A percentile compares a stretch with the other conserved stretches of the same genome.
phyloP scores from a whole-genome alignment of 768 basidiomycete species.

The Psilocybe cyanescens region DNA sequence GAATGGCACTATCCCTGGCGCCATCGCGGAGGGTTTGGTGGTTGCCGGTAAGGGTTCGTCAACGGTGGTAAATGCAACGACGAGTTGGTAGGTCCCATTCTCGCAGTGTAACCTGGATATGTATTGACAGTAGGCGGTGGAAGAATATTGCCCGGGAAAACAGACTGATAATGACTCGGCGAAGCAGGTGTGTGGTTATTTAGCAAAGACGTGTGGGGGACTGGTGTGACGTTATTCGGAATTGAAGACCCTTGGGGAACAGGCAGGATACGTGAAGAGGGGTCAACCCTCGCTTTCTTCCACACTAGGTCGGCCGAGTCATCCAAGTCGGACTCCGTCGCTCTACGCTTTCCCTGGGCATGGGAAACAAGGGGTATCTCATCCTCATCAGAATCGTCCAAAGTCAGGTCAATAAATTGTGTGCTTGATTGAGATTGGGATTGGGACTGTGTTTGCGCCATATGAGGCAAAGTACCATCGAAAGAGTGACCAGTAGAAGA shows the following conservation, averaged over 20 bases:
- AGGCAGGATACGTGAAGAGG: conserved; percentile 19
- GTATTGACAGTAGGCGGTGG: conserved; percentile 14
- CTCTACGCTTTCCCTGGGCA: conserved; percentile 60
- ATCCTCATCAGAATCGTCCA: conserved; percentile 71
- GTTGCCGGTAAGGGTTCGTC: conserved; percentile 1
- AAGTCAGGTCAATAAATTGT: conserved; percentile 86
- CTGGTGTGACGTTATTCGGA: conserved; percentile 14
- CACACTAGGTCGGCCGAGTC: conserved; percentile 63
- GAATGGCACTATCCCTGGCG: neutral
- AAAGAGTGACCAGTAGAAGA: conserved; percentile 45
- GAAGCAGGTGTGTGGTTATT: conserved; percentile 21
- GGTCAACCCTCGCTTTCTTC: conserved; percentile 64
- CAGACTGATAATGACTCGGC: conserved; percentile 25
- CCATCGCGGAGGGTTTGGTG: conserved; percentile 20
- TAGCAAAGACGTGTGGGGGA: conserved; percentile 17
- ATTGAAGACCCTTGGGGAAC: conserved; percentile 10
- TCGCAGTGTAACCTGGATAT: conserved; percentile 12
- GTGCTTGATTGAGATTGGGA: conserved; percentile 36
- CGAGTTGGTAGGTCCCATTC: conserved; percentile 16
- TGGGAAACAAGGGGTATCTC: conserved; percentile 39
- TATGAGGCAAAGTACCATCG: conserved; percentile 26
- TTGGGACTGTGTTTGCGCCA: conserved; percentile 27
- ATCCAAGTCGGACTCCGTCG: conserved; percentile 48
- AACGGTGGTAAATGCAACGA: conserved; percentile 28
- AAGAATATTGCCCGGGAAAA: conserved; percentile 23